Conservation (phyloP, 1,139 yeast genomes). For the Zygosaccharomyces sapae region DNA sequence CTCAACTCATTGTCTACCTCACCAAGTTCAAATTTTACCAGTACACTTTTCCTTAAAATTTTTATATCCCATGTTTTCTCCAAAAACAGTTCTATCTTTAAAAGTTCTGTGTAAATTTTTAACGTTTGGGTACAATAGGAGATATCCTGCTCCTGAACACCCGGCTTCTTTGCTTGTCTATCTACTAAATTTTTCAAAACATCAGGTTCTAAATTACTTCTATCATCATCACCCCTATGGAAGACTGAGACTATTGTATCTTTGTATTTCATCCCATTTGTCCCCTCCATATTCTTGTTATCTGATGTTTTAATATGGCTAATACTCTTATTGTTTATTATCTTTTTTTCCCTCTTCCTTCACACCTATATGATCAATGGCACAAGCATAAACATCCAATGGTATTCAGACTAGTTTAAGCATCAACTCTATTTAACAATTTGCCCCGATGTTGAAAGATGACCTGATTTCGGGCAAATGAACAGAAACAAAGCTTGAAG, state of each 20-base stretch:
- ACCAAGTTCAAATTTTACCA: slow-evolving; percentile 23
- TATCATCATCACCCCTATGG: slow-evolving; percentile 1
- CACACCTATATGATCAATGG: neutral
- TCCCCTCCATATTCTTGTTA: slow-evolving; percentile 4
- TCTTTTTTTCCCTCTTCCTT: slow-evolving; percentile 2
- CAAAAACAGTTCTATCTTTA: slow-evolving; percentile 24
- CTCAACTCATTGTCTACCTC: slow-evolving; percentile 5
- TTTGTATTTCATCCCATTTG: slow-evolving; percentile 7
- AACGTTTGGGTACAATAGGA: slow-evolving; percentile 8
- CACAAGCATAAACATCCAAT: neutral
- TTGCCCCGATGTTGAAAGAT: slow-evolving; percentile 9
- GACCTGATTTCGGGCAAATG: slow-evolving; percentile 11
- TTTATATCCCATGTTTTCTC: slow-evolving; percentile 28
- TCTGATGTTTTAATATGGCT: neutral
- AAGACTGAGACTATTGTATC: slow-evolving; percentile 15
- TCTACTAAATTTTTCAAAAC: slow-evolving; percentile 10
- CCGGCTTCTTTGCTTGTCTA: slow-evolving; percentile 12
- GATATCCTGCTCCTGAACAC: slow-evolving; percentile 8
- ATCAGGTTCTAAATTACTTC: slow-evolving; percentile 7
- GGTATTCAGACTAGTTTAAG: neutral
- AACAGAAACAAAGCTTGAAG: neutral
- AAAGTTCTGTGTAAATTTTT: slow-evolving; percentile 20
- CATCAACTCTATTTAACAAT: neutral
- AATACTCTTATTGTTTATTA: neutral
- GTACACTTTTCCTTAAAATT: slow-evolving; percentile 21